These are phyloP conservation scores for Torulaspora gathmanii DNA, from an alignment of 805 yeast genomes.

Conservation along the genomic window DNA sequence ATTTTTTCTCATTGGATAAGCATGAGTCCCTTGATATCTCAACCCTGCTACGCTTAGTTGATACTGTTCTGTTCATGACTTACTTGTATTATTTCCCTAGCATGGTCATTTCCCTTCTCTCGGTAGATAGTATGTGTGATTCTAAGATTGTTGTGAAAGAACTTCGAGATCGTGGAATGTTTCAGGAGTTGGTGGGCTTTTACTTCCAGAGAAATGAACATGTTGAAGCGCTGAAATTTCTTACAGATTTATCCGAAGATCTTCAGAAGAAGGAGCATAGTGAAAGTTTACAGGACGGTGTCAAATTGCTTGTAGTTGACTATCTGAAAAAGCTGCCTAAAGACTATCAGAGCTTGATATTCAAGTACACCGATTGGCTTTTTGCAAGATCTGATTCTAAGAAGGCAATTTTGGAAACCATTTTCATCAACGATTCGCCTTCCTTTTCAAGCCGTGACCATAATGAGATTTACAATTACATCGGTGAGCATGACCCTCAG, in stretches of 20 bases:
- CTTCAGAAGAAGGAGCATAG: conserved; percentile 15
- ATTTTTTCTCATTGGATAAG: conserved; percentile 31
- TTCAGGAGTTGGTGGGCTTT: conserved; percentile 72
- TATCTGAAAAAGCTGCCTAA: conserved; percentile 55
- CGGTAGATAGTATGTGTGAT: conserved; percentile 73
- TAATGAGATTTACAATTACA: conserved; percentile 47
- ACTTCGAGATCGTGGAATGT: conserved; percentile 45
- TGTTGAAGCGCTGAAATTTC: conserved; percentile 58
- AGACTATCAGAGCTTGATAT: conserved; percentile 48
- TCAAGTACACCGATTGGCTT: conserved; percentile 51
- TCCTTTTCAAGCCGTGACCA: conserved; percentile 57
- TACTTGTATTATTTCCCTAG: conserved; percentile 65
- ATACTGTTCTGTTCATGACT: conserved; percentile 71
- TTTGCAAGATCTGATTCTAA: conserved; percentile 28
- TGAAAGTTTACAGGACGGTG: conserved; percentile 13
- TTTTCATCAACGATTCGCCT: conserved; percentile 64
- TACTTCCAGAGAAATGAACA: conserved; percentile 61
- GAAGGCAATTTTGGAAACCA: conserved; percentile 38
- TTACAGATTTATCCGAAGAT: conserved; percentile 37
- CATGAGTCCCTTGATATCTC: conserved; percentile 33
- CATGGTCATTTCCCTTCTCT: conserved; percentile 74
- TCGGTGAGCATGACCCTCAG: conserved; percentile 33
- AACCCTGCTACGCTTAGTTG: conserved; percentile 48
- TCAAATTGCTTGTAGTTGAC: conserved; percentile 35
- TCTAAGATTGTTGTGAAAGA: conserved; percentile 53